Evolutionary conservation across 805 yeast species (phyloP).

Genomic region (Diddensiella santjacobensis): DNA sequence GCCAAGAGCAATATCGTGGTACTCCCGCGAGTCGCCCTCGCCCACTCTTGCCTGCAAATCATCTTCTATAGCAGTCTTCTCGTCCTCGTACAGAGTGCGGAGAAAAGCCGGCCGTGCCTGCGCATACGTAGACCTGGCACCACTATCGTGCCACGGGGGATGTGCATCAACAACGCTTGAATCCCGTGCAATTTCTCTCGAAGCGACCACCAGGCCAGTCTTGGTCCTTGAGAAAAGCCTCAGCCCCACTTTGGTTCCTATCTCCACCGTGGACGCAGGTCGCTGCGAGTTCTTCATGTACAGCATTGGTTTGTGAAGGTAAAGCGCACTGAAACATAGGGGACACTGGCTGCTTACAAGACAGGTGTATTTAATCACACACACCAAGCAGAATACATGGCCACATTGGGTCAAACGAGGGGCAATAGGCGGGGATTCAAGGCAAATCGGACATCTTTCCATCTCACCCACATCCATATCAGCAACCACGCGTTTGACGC

Average conservation of each 20-base stretch:
- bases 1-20: neutral
- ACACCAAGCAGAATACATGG: slow-evolving; percentile 15
- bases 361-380: slow-evolving; percentile 9
- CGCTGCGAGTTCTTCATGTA: neutral
- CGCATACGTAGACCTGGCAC: neutral
- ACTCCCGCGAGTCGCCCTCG: neutral
- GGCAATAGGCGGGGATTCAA: slow-evolving; percentile 15
- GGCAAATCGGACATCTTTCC: slow-evolving; percentile 18
- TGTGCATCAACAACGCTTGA: neutral
- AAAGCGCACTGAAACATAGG: slow-evolving; percentile 11
- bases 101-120: neutral
- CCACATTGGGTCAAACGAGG: slow-evolving; percentile 15
- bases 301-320: slow-evolving; percentile 7
- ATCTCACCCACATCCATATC: slow-evolving; percentile 12
- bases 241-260: slow-evolving; percentile 1
- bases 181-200: neutral
- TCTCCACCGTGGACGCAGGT: neutral
- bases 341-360: slow-evolving; percentile 11
- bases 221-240: slow-evolving; percentile 4
- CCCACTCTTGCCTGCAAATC: neutral
- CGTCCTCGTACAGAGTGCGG: neutral
- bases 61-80: neutral
- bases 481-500: slow-evolving; percentile 10
- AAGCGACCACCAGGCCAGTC: neutral
- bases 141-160: neutral